Evolutionary conservation across 2,329 filamentous ascomycete genomes (phyloP), one percentile per base, ranked within the genome.

Genomic region (Neopestalotiopsis sp.): DNA sequence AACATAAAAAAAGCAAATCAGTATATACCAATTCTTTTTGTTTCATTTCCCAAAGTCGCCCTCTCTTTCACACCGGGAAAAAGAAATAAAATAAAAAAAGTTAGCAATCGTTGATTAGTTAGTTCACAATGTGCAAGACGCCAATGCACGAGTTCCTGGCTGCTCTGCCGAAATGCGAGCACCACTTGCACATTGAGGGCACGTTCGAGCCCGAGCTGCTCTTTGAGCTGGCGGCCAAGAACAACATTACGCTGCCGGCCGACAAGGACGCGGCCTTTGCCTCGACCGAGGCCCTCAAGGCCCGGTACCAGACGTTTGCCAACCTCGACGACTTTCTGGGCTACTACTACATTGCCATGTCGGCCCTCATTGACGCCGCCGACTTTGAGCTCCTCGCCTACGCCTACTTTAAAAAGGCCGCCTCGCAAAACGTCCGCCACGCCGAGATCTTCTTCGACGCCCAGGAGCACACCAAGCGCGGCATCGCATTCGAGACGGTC

Each of bases 381-480:
- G 93, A 95, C 80, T 95, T 93, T 74, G 90, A 92, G 77, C 87
- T 87, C 66, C 85, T 95, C 12, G 91, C 91, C 5, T 92, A 89
- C 83, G 87, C 88, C 71, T 95, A 95, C 81, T 92, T 94, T 78
- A 76, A 83, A 40, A 88, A 86, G 69, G 92, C 91, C 2, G 84
- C 88, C 40, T 80, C 81, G 1, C 89, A 94, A 71, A 88, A 89
- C 49, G 89, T 94, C 1, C 85, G 88, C 63, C 92, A 95, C 76
- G 91, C 91, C 14, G 92, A 95, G 79, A 86, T 94, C 72, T 95
- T 94, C 82, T 94, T 95, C 81, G 93, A 95, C 77, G 92, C 92
- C 1, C 92, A 95, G 79, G 91, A 91, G 1, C 93, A 95, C 78
- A 86, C 89, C 4, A 81, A 80, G 13, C 86, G 92, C 20, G 90